Evolutionary conservation across 768 basidiomycete species (phyloP).

Genomic region (Trichaptum fuscoviolaceum): DNA sequence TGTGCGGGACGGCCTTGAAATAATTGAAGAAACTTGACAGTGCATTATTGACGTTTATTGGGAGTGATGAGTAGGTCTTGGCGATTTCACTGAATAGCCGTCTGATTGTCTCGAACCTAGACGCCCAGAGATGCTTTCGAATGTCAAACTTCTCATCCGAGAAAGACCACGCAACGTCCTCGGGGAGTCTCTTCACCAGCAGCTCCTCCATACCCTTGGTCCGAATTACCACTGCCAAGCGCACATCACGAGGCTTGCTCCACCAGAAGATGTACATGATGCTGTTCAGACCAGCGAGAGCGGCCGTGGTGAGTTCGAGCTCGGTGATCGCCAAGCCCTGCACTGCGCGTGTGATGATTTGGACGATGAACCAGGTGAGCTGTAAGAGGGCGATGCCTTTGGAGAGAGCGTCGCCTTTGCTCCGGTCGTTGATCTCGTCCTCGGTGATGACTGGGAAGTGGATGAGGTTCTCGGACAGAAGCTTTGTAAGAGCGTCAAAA

Average conservation of each 20-base stretch:
- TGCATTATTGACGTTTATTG: too few species aligned
- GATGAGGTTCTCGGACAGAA: not conserved
- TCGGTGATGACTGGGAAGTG: not conserved
- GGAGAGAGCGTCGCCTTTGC: slow-evolving; percentile 1
- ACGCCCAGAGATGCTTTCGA: not conserved
- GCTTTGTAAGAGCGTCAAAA: not conserved
- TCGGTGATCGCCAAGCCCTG: not conserved
- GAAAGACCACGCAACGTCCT: not conserved
- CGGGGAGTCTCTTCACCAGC: not conserved
- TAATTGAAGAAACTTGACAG: too few species aligned
- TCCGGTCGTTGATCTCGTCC: not conserved
- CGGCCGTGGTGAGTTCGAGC: not conserved
- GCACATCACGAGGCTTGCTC: slow-evolving; percentile 11
- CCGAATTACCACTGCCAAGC: not conserved
- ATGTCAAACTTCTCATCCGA: not conserved
- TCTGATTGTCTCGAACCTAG: too few species aligned
- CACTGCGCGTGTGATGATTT: not conserved
- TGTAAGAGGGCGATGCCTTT: not conserved
- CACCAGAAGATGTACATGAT: slow-evolving; percentile 11
- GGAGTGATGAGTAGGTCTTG: too few species aligned
- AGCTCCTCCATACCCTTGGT: not conserved
- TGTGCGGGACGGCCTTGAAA: too few species aligned
- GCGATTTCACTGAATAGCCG: too few species aligned
- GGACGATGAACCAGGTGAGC: slow-evolving; percentile 1
- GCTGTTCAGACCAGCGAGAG: slow-evolving; percentile 6